A percentile compares a stretch with the other conserved stretches of the same genome.
These are phyloP conservation scores for Hanseniaspora occidentalis DNA, from an alignment of 805 yeast genomes.

Conservation along the genomic window DNA sequence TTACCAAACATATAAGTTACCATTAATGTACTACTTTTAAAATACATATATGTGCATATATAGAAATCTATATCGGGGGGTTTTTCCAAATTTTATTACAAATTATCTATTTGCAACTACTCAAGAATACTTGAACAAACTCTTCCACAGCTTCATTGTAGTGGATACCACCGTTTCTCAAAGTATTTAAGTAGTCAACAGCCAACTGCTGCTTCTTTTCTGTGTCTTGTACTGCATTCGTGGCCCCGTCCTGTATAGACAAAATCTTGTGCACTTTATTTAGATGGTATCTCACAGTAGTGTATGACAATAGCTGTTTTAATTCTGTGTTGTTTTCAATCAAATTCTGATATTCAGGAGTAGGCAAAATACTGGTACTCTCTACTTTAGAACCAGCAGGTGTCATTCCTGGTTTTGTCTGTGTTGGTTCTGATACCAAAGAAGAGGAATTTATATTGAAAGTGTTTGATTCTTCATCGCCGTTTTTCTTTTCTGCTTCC, in stretches of 20 bases:
- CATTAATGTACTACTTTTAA: not conserved
- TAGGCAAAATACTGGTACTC: not conserved
- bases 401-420: not conserved
- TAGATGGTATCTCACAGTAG: constrained; percentile 42
- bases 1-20: not conserved
- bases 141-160: constrained; percentile 53
- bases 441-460: not conserved
- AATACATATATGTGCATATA: not conserved
- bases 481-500: constrained; percentile 4
- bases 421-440: not conserved
- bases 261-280: constrained; percentile 36
- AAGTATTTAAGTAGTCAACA: constrained; percentile 41
- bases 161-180: constrained; percentile 48
- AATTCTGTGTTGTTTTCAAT: constrained; percentile 28
- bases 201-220: constrained; percentile 38
- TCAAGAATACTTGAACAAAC: constrained; percentile 30
- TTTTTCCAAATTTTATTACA: not conserved
- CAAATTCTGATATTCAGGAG: constrained; percentile 20
- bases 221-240: constrained; percentile 10
- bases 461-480: constrained; percentile 1
- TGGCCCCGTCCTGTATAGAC: constrained; percentile 12
- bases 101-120: constrained; percentile 3
- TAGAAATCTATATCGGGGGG: not conserved
- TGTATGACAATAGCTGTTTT: constrained; percentile 33
- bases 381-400: constrained; percentile 7